Conservation (phyloP, 257 asterid species). For the Solanum paucissectum region DNA sequence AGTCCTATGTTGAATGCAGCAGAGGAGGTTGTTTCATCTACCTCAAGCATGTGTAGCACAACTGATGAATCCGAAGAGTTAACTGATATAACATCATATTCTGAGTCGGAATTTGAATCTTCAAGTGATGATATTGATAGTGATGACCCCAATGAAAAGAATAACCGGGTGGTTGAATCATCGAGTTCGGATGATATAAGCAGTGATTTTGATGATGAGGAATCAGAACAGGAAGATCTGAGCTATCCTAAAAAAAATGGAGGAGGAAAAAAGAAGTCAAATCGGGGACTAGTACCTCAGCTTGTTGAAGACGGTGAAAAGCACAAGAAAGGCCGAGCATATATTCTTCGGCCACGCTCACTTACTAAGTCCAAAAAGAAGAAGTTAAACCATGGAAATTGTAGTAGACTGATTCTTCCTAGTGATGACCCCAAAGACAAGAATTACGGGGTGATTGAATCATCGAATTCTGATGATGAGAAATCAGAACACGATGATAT, state of each 20-base stretch:
- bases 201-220: not conserved
- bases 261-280: not conserved
- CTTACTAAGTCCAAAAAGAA: not conserved
- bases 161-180: not conserved
- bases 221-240: not conserved
- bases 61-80: not conserved
- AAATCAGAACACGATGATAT: not conserved
- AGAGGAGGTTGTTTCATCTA: conserved; percentile 6
- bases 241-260: not conserved
- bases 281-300: not conserved
- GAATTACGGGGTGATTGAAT: not conserved
- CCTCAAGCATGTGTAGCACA: not conserved
- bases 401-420: not conserved
- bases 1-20: not conserved
- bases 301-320: not conserved
- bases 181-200: not conserved
- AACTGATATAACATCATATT: not conserved
- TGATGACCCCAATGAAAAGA: not conserved
- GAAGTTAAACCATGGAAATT: not conserved
- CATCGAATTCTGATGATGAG: not conserved
- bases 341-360: conserved; percentile 5
- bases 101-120: not conserved
- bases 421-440: conserved; percentile 1
- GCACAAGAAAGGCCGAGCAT: not conserved
- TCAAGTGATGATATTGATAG: conserved; percentile 7